phyloP scores from a whole-genome alignment of 225 moss, liverwort and hornwort genomes.

The Rhytidiadelphus loreus region DNA sequence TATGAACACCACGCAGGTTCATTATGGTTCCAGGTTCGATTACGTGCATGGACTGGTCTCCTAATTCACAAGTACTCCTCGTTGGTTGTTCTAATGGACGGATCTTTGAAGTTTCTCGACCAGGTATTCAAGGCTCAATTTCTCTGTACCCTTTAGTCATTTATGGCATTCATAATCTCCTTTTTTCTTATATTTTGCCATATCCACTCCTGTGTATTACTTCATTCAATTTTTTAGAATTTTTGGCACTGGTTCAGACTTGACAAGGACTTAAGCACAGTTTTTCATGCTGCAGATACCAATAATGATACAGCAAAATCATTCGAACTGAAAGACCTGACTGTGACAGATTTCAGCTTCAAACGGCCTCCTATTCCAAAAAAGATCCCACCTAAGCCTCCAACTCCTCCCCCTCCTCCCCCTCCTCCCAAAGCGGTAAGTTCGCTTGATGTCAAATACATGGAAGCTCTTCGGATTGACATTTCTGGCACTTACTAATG shows the following conservation, averaged over 20 bases:
- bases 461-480: not conserved
- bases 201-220: not conserved
- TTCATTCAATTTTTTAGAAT: not conserved
- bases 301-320: conserved; percentile 55
- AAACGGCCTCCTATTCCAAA: conserved; percentile 50
- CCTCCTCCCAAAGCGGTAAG: conserved; percentile 11
- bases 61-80: conserved; percentile 51
- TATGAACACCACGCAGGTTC: conserved; percentile 35
- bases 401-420: conserved; percentile 14
- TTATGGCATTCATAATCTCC: not conserved
- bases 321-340: conserved; percentile 53
- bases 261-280: not conserved
- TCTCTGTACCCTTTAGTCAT: not conserved
- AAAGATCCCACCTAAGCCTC: conserved; percentile 24
- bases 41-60: conserved; percentile 88
- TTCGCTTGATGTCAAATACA: not conserved
- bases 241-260: not conserved
- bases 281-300: conserved; percentile 36
- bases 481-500: not conserved
- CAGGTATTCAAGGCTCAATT: conserved; percentile 32
- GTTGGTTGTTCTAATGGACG: conserved; percentile 81
- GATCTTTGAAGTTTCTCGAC: conserved; percentile 65
- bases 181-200: not conserved
- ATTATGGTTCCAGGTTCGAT: conserved; percentile 57
- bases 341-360: conserved; percentile 41